phyloP scores from a whole-genome alignment of 768 basidiomycete species.

The Suillus discolor region DNA sequence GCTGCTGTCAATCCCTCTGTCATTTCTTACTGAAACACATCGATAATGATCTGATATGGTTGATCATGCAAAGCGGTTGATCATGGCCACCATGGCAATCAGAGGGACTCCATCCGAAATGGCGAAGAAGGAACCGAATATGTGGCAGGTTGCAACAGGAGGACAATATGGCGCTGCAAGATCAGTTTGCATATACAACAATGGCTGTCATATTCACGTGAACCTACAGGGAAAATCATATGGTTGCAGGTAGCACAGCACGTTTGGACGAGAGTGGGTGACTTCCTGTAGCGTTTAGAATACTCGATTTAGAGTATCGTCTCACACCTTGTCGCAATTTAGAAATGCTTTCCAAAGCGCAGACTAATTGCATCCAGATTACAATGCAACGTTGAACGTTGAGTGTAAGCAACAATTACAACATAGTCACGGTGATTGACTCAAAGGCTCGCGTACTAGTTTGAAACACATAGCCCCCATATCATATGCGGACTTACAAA shows the following conservation, averaged over 20 bases:
- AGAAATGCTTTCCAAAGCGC: too few species aligned
- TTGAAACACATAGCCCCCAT: too few species aligned
- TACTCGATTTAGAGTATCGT: too few species aligned
- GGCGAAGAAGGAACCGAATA: neutral
- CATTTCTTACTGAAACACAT: neutral
- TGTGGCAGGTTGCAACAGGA: neutral
- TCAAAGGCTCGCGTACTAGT: too few species aligned
- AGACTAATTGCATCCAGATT: too few species aligned
- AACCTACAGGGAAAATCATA: neutral
- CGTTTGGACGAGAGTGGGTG: neutral
- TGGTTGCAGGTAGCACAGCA: neutral
- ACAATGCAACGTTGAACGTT: too few species aligned
- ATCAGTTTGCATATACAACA: neutral
- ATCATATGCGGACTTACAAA: too few species aligned
- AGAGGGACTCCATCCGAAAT: neutral
- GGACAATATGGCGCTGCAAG: neutral
- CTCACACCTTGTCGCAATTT: too few species aligned
- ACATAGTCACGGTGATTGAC: too few species aligned
- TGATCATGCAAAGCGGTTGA: neutral
- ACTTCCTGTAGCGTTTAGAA: too few species aligned
- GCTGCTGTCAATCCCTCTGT: neutral
- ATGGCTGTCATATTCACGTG: neutral
- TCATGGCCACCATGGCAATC: neutral
- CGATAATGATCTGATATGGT: neutral
- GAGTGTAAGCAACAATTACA: too few species aligned